Conservation (phyloP, 2,329 filamentous ascomycete species). For the Ilyonectria destructans region DNA sequence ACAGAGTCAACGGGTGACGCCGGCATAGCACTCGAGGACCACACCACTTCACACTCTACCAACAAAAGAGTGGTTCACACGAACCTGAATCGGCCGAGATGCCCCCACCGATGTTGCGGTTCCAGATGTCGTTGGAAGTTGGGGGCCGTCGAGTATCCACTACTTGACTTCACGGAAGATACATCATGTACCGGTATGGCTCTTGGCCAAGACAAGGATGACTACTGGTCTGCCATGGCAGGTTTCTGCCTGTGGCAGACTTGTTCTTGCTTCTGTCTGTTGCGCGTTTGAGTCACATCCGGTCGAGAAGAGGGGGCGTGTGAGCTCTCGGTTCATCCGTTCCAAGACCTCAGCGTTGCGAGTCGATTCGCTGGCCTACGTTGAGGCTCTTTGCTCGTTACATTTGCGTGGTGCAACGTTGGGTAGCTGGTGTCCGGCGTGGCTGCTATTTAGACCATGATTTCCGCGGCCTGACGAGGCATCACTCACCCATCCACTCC, state of each 20-base stretch:
- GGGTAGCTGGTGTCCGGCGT: slow-evolving; percentile 2
- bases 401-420: slow-evolving; percentile 26
- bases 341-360: slow-evolving; percentile 18
- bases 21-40: not conserved
- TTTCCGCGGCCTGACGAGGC: slow-evolving; percentile 32
- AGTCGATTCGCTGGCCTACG: slow-evolving; percentile 31
- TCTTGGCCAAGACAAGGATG: slow-evolving; percentile 32
- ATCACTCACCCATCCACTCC: slow-evolving; percentile 33
- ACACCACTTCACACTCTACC: not conserved
- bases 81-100: slow-evolving; percentile 25
- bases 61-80: not conserved
- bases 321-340: slow-evolving; percentile 21
- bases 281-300: slow-evolving; percentile 36
- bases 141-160: slow-evolving; percentile 40
- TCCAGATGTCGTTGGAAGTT: slow-evolving; percentile 29
- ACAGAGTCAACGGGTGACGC: slow-evolving; percentile 4
- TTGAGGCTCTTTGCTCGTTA: slow-evolving; percentile 43
- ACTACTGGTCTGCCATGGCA: slow-evolving; percentile 31
- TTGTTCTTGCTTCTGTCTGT: slow-evolving; percentile 33
- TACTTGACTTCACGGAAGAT: slow-evolving; percentile 36
- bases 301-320: slow-evolving; percentile 27
- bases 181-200: slow-evolving; percentile 34
- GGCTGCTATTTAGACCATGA: slow-evolving; percentile 43
- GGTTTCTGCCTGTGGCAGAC: slow-evolving; percentile 46
- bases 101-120: slow-evolving; percentile 19